Evolutionary conservation across 78 protist genomes (phyloP), one percentile per base, ranked within the genome.

Genomic region (Speleostelium caveatum): DNA sequence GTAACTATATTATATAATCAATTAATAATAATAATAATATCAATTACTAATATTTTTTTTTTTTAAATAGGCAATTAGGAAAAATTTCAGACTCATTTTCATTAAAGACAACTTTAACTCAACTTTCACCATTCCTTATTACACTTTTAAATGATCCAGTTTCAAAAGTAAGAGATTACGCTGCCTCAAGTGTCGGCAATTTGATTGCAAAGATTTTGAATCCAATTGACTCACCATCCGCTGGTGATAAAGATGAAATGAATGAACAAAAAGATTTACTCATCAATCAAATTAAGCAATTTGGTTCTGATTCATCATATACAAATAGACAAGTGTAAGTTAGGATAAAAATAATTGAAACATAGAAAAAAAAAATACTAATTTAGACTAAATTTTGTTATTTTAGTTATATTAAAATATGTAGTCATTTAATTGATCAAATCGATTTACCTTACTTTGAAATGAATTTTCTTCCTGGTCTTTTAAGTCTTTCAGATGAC

Each of bases 101-200:
- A 49, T 51, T 75, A 8, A 66, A 74, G 33, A 86, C 79, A 12
- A 75, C 24, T 35, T 38, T 71, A 1, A 66, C 85, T 28, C 36
- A 75, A 32, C 28, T 86, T 21, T 12, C 86, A 66, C 92, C 92
- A 55, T 36, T 86, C 35, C 22, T 86, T 24, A 49, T 86, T 30
- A 53, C 30, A 17, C 21, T 86, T 19, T 75, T 86, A 39, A 75
- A 55, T 53, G 92, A 86, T 30, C 53, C 78, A n/a, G 92, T 80
- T 26, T 32, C 68, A 16, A 80, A 80, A 33, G 89, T 80, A 21
- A 65, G 89, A 67, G 56, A 71, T 16, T 80, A 80, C 58, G 89
- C 89, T 38, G 89, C 89, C 1, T 66, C 76, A 24, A 73, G 89
- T 30, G 89, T 80, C 8, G 89, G 89, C 22, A 71, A 53, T 58